A percentile compares a stretch with the other conserved stretches of the same genome.
phyloP scores from a whole-genome alignment of 352 stramenopile species.

The Globisporangium cederbergense region DNA sequence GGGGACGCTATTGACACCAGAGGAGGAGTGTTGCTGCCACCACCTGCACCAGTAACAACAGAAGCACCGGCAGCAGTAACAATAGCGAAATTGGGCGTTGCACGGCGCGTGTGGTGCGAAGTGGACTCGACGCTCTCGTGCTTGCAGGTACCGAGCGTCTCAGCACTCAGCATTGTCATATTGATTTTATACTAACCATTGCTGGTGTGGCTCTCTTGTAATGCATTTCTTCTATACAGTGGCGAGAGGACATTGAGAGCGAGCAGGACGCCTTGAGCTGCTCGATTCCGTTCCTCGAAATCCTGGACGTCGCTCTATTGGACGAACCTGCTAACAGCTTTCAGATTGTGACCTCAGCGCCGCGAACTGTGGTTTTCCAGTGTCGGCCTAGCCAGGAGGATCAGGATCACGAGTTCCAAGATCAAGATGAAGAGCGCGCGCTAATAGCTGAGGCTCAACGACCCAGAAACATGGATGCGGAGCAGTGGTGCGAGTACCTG shows the following conservation, averaged over 20 bases:
- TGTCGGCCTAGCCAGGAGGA: constrained; percentile 17
- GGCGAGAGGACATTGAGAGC: constrained; percentile 29
- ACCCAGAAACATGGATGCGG: constrained; percentile 18
- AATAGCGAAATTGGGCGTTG: constrained; percentile 22
- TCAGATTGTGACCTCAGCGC: constrained; percentile 28
- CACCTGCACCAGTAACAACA: too few species aligned
- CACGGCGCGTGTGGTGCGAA: constrained; percentile 55
- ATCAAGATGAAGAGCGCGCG: constrained; percentile 5
- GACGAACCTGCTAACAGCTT: constrained; percentile 30
- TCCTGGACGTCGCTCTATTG: constrained; percentile 23
- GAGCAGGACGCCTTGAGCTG: constrained; percentile 9
- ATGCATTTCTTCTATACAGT: constrained; percentile 17
- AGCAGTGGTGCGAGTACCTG: constrained; percentile 53
- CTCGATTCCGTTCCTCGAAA: constrained; percentile 31
- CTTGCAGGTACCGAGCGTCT: constrained; percentile 23
- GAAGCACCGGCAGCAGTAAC: background rate
- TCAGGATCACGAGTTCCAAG: background rate
- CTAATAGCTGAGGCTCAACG: background rate
- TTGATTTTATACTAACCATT: too few species aligned
- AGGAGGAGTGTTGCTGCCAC: background rate
- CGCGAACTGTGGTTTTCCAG: constrained; percentile 47
- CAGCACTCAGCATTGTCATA: too few species aligned
- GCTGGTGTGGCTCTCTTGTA: too few species aligned
- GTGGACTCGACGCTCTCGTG: constrained; percentile 37
- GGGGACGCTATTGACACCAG: background rate